A percentile compares a stretch with the other conserved stretches of the same genome.
Conservation (phyloP, 2,329 filamentous ascomycete genomes). For the Exophiala bonariae region DNA sequence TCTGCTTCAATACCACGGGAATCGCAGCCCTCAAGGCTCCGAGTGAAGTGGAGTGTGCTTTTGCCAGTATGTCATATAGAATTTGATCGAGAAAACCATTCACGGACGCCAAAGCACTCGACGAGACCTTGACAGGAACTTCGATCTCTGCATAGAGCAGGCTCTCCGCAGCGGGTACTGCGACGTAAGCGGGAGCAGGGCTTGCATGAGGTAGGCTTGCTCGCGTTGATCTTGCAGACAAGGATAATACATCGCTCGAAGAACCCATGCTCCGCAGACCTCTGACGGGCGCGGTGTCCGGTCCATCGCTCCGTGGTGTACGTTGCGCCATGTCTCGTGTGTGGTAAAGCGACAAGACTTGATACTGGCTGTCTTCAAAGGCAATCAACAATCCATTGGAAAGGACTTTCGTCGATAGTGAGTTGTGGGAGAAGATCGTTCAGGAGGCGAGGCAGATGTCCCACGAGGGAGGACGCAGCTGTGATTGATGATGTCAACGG, state of each 20-base stretch:
- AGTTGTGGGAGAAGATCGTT: no score
- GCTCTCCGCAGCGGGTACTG: constrained; percentile 81
- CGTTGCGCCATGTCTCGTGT: constrained; percentile 12
- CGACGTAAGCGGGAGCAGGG: constrained; percentile 84
- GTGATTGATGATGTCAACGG: no score
- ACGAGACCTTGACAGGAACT: constrained; percentile 71
- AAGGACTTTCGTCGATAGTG: no score
- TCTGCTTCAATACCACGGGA: constrained; percentile 81
- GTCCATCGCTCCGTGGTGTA: constrained; percentile 11
- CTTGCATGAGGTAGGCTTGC: constrained; percentile 38
- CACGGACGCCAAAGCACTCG: constrained; percentile 71
- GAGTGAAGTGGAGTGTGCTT: constrained; percentile 76
- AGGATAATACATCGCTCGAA: constrained; percentile 28
- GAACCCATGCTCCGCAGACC: constrained; percentile 27
- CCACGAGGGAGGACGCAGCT: no score
- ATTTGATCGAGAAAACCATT: constrained; percentile 94
- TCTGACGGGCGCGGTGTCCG: constrained; percentile 15
- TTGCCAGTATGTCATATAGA: constrained; percentile 83
- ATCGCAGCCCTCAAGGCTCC: constrained; percentile 77
- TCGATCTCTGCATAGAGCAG: constrained; percentile 89
- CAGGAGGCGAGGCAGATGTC: no score
- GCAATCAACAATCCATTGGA: no score
- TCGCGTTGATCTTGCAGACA: constrained; percentile 21
- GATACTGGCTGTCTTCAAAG: no score
- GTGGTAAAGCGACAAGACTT: not conserved